Percentiles rank a stretch among this genome's conserved stretches.
Conservation (phyloP, 2,329 filamentous ascomycete genomes). For the Botrytis cinerea region DNA sequence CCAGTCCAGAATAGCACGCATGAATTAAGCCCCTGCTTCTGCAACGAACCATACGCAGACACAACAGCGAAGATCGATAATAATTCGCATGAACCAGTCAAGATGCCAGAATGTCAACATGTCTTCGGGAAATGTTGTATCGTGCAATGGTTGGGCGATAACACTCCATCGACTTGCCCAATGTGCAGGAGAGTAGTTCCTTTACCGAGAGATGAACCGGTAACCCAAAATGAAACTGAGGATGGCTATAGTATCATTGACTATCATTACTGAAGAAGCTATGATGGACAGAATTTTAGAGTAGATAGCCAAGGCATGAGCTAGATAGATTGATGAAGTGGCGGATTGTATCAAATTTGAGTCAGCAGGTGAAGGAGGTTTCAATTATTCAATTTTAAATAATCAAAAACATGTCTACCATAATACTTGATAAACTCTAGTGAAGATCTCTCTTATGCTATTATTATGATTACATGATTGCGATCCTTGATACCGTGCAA, state of each 20-base stretch:
- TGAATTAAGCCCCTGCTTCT: not conserved
- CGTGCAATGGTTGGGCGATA: not conserved
- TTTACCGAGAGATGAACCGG: not conserved
- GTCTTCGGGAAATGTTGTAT: not conserved
- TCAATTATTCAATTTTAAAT: not conserved
- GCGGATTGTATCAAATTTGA: not conserved
- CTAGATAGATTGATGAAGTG: not conserved
- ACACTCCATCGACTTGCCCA: not conserved
- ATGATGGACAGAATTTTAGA: too few species aligned
- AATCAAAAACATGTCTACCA: not conserved
- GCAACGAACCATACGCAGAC: not conserved
- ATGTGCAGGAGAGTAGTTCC: not conserved
- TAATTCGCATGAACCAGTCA: not conserved
- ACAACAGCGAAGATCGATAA: not conserved
- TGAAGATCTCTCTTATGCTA: not conserved
- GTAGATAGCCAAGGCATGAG: not conserved
- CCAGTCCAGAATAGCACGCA: not conserved
- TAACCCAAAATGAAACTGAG: not conserved
- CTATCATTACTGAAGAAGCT: not conserved
- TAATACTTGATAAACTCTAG: rapidly evolving
- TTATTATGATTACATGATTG: not conserved
- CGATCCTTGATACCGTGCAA: not conserved
- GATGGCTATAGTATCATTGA: not conserved
- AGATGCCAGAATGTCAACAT: not conserved
- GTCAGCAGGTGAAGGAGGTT: not conserved